Evolutionary conservation across 75 land plant genomes (phyloP).

Genomic region (Larix kaempferi): DNA sequence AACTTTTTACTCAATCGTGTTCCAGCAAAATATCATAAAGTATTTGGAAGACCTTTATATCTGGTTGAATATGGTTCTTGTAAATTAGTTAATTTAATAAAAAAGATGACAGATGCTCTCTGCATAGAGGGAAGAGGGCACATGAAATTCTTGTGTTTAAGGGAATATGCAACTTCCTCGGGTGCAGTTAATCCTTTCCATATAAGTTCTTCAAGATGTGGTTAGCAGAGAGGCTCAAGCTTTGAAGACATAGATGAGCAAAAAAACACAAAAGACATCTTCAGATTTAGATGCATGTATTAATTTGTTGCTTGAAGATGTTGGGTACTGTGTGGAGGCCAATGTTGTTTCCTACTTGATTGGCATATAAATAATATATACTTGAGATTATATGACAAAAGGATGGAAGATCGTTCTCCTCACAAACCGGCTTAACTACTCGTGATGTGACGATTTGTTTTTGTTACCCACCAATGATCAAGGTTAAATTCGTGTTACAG

Average conservation of each 20-base stretch:
- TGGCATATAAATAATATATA: no score
- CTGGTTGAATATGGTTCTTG: conserved; percentile 69
- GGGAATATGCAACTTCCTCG: conserved; percentile 8
- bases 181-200: conserved; percentile 6
- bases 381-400: no score
- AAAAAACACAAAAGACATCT: not conserved
- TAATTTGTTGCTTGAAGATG: conserved; percentile 22
- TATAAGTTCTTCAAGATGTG: no score
- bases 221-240: not conserved
- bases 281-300: not conserved
- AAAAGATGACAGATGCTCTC: conserved; percentile 67
- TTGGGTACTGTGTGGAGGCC: conserved; percentile 12
- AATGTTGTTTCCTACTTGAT: no score
- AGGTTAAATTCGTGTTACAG: no score
- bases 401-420: no score
- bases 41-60: conserved; percentile 73
- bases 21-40: conserved; percentile 72
- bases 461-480: no score
- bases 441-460: no score
- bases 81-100: conserved; percentile 74
- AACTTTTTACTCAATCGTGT: conserved; percentile 52
- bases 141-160: conserved; percentile 46
- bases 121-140: conserved; percentile 67
- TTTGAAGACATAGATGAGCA: no score
- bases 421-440: no score